A percentile compares a stretch with the other conserved stretches of the same genome.
Evolutionary conservation across 176 grass and related monocot species (phyloP).

Genomic region (Avena insularis): DNA sequence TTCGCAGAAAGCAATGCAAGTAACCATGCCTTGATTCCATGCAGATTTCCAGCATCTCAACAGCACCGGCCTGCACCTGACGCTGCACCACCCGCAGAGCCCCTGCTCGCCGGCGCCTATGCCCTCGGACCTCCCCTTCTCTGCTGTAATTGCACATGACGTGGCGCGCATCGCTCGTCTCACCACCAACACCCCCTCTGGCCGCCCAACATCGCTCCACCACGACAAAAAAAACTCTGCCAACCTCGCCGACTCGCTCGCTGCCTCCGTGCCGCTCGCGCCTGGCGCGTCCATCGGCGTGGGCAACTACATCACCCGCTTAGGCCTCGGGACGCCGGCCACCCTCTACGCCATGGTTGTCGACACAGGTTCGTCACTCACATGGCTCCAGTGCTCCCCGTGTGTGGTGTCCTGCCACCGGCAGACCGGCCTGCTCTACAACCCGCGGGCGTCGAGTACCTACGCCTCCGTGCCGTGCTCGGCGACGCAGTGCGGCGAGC

Average conservation of each 20-base stretch:
- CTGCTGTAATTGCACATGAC: slow-evolving; percentile 65
- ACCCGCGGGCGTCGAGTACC: slow-evolving; percentile 56
- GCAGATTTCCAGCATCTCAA: slow-evolving; percentile 57
- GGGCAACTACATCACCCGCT: slow-evolving; percentile 79
- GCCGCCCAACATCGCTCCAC: slow-evolving; percentile 48
- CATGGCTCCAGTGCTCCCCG: slow-evolving; percentile 86
- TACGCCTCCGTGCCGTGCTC: slow-evolving; percentile 64
- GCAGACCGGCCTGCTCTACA: slow-evolving; percentile 60
- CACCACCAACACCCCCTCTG: slow-evolving; percentile 33
- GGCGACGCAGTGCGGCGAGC: slow-evolving; percentile 52
- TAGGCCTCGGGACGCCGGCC: slow-evolving; percentile 70
- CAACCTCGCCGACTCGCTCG: not conserved
- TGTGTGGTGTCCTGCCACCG: slow-evolving; percentile 81
- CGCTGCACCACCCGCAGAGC: slow-evolving; percentile 67
- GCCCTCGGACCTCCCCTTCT: slow-evolving; percentile 56
- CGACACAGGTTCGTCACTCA: slow-evolving; percentile 85
- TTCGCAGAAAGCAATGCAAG: not conserved
- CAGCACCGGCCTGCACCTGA: slow-evolving; percentile 67
- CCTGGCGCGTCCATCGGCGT: slow-evolving; percentile 70
- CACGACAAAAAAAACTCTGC: not conserved
- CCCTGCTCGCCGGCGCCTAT: slow-evolving; percentile 76
- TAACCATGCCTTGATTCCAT: not conserved
- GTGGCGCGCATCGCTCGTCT: slow-evolving; percentile 54
- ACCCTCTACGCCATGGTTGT: slow-evolving; percentile 81
- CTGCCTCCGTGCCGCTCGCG: slow-evolving; percentile 51